Conservation (phyloP, 2,329 filamentous ascomycete species). For the Fusarium fujikuroi region DNA sequence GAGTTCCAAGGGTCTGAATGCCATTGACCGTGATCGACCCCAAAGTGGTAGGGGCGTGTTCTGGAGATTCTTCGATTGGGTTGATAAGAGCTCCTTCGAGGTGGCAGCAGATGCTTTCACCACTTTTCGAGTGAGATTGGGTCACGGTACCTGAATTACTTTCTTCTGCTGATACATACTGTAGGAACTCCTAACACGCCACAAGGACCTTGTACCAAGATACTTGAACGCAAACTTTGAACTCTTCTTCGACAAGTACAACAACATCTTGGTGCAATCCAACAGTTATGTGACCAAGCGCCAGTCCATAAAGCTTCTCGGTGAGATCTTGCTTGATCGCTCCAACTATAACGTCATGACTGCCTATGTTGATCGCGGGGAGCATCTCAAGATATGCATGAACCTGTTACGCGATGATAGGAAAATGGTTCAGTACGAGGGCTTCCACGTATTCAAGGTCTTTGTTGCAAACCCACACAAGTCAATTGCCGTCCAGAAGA, state of each 20-base stretch:
- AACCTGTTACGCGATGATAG: slow-evolving; percentile 93
- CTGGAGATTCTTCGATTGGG: slow-evolving; percentile 98
- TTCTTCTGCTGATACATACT: slow-evolving; percentile 14
- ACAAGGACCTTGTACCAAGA: slow-evolving; percentile 89
- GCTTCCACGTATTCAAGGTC: slow-evolving; percentile 99
- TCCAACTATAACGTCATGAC: slow-evolving; percentile 99
- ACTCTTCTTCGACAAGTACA: slow-evolving; percentile 92
- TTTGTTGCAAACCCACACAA: slow-evolving; percentile 99
- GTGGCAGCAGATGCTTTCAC: slow-evolving; percentile 97
- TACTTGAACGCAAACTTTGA: slow-evolving; percentile 93
- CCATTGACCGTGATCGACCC: slow-evolving; percentile 78
- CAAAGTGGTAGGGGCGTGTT: slow-evolving; percentile 88
- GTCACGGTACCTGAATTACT: background rate
- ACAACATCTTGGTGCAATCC: slow-evolving; percentile 86
- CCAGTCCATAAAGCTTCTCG: slow-evolving; percentile 96
- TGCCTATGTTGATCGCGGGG: slow-evolving; percentile 91
- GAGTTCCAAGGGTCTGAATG: slow-evolving; percentile 78
- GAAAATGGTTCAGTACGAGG: slow-evolving; percentile 99
- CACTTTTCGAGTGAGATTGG: slow-evolving; percentile 81
- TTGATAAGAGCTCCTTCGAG: slow-evolving; percentile 95
- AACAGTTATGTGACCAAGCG: slow-evolving; percentile 98
- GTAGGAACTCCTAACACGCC: slow-evolving; percentile 91
- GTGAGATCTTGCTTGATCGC: slow-evolving; percentile 92
- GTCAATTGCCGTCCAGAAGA: slow-evolving; percentile 93
- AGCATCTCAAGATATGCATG: slow-evolving; percentile 98